Evolutionary conservation across 768 basidiomycete genomes (phyloP).

Genomic region (Dioszegia aurantiaca): DNA sequence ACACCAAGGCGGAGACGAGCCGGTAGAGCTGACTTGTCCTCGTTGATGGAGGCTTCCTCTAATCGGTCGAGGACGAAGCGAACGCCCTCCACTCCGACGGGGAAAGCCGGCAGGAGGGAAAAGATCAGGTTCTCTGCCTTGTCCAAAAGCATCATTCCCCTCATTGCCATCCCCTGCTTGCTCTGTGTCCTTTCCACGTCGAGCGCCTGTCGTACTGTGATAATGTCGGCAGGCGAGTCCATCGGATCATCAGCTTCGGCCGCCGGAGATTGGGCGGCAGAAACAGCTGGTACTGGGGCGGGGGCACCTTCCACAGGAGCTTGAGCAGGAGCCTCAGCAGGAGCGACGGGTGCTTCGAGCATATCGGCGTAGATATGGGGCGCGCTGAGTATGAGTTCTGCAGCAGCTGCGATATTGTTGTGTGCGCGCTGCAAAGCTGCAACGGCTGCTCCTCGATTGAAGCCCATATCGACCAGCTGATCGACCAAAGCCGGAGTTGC

Average conservation of each 20-base stretch:
- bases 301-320: conserved; percentile 44
- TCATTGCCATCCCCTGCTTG: conserved; percentile 57
- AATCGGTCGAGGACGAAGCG: conserved; percentile 67
- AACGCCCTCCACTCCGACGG: conserved; percentile 63
- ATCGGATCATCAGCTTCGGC: conserved; percentile 30
- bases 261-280: conserved; percentile 14
- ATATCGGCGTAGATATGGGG: conserved; percentile 37
- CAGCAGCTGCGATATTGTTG: conserved; percentile 84
- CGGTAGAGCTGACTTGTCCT: conserved; percentile 67
- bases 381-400: conserved; percentile 78
- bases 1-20: conserved; percentile 75
- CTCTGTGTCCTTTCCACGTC: neutral
- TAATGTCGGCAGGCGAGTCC: conserved; percentile 9
- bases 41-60: neutral
- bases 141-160: conserved; percentile 76
- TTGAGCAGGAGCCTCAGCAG: conserved; percentile 3
- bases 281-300: conserved; percentile 27
- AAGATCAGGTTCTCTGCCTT: conserved; percentile 83
- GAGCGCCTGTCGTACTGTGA: conserved; percentile 10
- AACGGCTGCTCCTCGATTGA: conserved; percentile 81
- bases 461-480: conserved; percentile 94
- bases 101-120: conserved; percentile 77
- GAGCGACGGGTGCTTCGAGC: conserved; percentile 8
- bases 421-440: conserved; percentile 76
- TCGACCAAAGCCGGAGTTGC: conserved; percentile 71